Conservation (phyloP, 345 rosid species). For the Gossypium arboreum region DNA sequence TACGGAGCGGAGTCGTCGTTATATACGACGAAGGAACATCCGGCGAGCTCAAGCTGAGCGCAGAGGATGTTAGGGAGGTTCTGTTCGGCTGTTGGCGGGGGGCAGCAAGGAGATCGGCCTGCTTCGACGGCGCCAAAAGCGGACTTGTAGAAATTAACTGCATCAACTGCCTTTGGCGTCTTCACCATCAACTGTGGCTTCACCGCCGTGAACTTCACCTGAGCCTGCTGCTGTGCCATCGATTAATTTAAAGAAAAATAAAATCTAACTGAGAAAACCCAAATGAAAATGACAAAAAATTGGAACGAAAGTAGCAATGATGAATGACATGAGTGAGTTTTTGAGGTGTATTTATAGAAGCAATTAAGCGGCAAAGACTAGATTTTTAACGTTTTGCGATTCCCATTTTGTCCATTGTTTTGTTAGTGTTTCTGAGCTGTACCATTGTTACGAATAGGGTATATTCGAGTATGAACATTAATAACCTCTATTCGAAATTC, state of each 20-base stretch:
- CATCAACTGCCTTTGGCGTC: slow-evolving; percentile 75
- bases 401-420: no score
- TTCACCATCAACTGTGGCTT: slow-evolving; percentile 71
- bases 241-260: slow-evolving; percentile 1
- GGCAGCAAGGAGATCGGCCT: slow-evolving; percentile 55
- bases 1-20: slow-evolving; percentile 43
- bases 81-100: slow-evolving; percentile 87
- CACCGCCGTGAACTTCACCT: slow-evolving; percentile 47
- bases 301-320: no score
- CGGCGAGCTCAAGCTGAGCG: slow-evolving; percentile 63
- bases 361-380: no score
- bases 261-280: no score
- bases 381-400: no score
- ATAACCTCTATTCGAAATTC: no score
- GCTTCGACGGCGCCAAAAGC: slow-evolving; percentile 74
- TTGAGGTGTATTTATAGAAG: no score
- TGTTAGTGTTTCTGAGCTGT: no score
- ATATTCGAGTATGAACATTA: no score
- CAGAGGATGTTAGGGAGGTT: slow-evolving; percentile 75
- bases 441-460: no score
- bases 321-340: no score
- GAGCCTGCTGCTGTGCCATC: slow-evolving; percentile 56
- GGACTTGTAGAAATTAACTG: slow-evolving; percentile 74
- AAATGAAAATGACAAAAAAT: no score
- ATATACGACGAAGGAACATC: slow-evolving; percentile 49